phyloP scores from a whole-genome alignment of 306 rosid species.

The Rosa lucieae region DNA sequence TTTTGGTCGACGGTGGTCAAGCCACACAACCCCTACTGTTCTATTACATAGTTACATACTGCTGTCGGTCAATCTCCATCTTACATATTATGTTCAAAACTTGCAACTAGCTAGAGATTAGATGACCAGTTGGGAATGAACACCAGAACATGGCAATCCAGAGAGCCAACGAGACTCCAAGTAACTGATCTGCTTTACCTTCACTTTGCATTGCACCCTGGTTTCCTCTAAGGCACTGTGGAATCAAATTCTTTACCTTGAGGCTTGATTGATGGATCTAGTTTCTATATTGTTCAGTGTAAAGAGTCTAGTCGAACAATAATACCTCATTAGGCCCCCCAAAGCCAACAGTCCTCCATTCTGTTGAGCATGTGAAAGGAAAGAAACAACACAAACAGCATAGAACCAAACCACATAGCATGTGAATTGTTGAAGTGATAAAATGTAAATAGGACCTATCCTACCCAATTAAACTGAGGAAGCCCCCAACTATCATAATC shows the following conservation, averaged over 20 bases:
- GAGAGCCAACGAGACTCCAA: too few relatives aligned
- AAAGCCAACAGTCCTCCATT: background rate
- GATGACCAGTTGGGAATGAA: too few relatives aligned
- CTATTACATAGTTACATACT: too few relatives aligned
- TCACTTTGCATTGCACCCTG: too few relatives aligned
- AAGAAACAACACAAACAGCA: background rate
- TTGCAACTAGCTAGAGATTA: too few relatives aligned
- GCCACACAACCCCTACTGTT: too few relatives aligned
- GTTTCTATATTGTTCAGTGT: background rate
- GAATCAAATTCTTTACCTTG: background rate
- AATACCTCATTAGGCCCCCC: background rate
- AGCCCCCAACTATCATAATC: background rate
- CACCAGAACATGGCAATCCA: too few relatives aligned
- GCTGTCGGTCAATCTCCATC: too few relatives aligned
- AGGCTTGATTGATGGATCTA: background rate
- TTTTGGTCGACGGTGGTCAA: too few relatives aligned
- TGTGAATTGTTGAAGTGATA: background rate
- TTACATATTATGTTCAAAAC: too few relatives aligned
- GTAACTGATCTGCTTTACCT: too few relatives aligned
- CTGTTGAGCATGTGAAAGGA: background rate
- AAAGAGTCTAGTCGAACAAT: background rate
- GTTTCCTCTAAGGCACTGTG: too few relatives aligned
- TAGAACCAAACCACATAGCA: background rate
- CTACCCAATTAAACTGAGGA: background rate
- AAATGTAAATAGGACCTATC: background rate